Evolutionary conservation across 2,329 filamentous ascomycete species (phyloP), one percentile per base, ranked within the genome.

Genomic region (Botrytis deweyae): DNA sequence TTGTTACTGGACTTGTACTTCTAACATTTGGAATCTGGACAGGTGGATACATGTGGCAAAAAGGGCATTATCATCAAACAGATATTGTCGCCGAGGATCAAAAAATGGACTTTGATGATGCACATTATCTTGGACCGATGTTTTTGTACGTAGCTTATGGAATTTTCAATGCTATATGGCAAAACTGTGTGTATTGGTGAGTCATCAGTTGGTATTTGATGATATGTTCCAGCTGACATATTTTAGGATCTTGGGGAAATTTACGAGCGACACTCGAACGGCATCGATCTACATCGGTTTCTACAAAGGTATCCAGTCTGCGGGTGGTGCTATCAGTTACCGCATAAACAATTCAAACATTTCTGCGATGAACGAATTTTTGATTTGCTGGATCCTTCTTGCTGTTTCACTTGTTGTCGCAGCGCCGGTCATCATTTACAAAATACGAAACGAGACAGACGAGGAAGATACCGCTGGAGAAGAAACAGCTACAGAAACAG

Each of bases 101-200:
- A 7, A 72, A 74, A 38, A 33, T 72, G 38, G 93, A 95, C 82
- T 95, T 92, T 89, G 86, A 85, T 4, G 85, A 89, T 73, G 83
- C 85, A 49, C 88, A 88, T 73, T 95, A 91, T 81, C 86, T 90
- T 74, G 93, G 91, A 0, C 92, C 93, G n/a, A 92, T 96, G 88
- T 93, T 96, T 81, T 84, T 97, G 70, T 96, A 94, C 85, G 93
- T 97, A 80, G 94, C 94, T 82, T 96, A 95, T 81, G 93, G 93
- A 62, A 91, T 95, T 82, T 95, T 90, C 78, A 95, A 97, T 81
- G 93, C 94, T 55, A 89, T 90, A 72, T 97, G 93, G 91, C 95
- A 97, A 85, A 95, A 93, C 0, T 90, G 86, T 80, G 90, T 94
- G 69, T 97, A 97, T 86, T 97, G 94, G 94, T 87, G 81, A 79